Evolutionary conservation across 257 asterid species (phyloP).

Genomic region (Orobanche coerulescens): DNA sequence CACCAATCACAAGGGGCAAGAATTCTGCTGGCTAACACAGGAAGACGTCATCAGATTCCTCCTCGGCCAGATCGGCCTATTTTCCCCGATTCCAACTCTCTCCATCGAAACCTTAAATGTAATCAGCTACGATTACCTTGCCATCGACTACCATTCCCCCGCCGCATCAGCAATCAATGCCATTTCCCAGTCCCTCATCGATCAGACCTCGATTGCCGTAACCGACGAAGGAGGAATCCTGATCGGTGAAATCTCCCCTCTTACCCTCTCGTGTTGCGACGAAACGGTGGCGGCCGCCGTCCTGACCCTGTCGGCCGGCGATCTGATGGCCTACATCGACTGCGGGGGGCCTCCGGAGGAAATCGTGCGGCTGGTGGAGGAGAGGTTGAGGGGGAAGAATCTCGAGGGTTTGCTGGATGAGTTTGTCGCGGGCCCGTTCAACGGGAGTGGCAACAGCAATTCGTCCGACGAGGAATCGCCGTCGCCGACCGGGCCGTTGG

Average conservation of each 20-base stretch:
- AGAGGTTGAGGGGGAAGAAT: conserved; percentile 44
- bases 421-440: conserved; percentile 21
- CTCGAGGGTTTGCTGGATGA: conserved; percentile 46
- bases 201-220: conserved; percentile 63
- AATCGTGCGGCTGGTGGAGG: conserved; percentile 34
- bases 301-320: conserved; percentile 58
- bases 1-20: conserved; percentile 47
- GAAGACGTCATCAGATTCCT: conserved; percentile 64
- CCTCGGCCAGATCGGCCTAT: conserved; percentile 52
- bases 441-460: not conserved
- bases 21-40: conserved; percentile 72
- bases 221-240: conserved; percentile 35
- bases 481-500: conserved; percentile 29
- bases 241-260: conserved; percentile 67
- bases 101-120: conserved; percentile 50
- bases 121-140: conserved; percentile 30
- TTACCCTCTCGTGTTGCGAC: conserved; percentile 43
- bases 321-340: conserved; percentile 63
- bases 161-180: conserved; percentile 38
- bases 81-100: conserved; percentile 54
- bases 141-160: conserved; percentile 41
- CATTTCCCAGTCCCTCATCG: conserved; percentile 28
- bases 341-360: conserved; percentile 74
- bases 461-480: conserved; percentile 46
- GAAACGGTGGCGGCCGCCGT: conserved; percentile 57